Percentiles rank a stretch among this genome's conserved stretches.
Conservation (phyloP, 768 basidiomycete species). For the Russula vinacea region DNA sequence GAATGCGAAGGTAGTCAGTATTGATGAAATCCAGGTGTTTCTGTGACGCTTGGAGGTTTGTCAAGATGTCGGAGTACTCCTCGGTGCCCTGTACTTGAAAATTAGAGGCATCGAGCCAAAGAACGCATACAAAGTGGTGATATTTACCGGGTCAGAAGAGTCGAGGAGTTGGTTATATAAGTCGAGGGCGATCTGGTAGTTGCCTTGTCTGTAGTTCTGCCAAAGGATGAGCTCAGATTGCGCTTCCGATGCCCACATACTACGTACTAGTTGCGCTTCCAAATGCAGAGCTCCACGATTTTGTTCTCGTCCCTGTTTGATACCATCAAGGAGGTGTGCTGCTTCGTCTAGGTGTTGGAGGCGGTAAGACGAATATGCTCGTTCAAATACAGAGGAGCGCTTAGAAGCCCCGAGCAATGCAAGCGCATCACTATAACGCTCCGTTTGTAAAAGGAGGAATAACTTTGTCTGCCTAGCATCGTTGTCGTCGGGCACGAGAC, state of each 20-base stretch:
- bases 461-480: constrained; percentile 80
- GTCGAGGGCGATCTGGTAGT: constrained; percentile 68
- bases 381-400: constrained; percentile 51
- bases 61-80: constrained; percentile 83
- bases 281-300: constrained; percentile 71
- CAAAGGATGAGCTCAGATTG: constrained; percentile 27
- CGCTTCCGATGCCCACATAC: constrained; percentile 4
- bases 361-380: constrained; percentile 81
- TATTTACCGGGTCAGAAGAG: constrained; percentile 64
- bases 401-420: constrained; percentile 47
- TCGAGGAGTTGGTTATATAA: constrained; percentile 81
- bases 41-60: constrained; percentile 79
- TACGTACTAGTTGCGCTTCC: constrained; percentile 81
- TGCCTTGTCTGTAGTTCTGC: constrained; percentile 75
- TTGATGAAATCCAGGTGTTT: constrained; percentile 82
- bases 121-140: constrained; percentile 32
- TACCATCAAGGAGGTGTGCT: constrained; percentile 44
- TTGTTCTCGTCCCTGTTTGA: constrained; percentile 43
- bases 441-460: constrained; percentile 84
- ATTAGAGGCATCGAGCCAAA: constrained; percentile 19
- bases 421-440: constrained; percentile 72
- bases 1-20: constrained; percentile 58
- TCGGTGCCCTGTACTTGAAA: constrained; percentile 61
- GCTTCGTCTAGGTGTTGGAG: constrained; percentile 76
- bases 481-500: constrained; percentile 59